Percentiles rank a stretch among this genome's conserved stretches.
These are phyloP conservation scores for Phyllachora maydis DNA, from an alignment of 2,329 filamentous ascomycete species.

Conservation along the genomic window DNA sequence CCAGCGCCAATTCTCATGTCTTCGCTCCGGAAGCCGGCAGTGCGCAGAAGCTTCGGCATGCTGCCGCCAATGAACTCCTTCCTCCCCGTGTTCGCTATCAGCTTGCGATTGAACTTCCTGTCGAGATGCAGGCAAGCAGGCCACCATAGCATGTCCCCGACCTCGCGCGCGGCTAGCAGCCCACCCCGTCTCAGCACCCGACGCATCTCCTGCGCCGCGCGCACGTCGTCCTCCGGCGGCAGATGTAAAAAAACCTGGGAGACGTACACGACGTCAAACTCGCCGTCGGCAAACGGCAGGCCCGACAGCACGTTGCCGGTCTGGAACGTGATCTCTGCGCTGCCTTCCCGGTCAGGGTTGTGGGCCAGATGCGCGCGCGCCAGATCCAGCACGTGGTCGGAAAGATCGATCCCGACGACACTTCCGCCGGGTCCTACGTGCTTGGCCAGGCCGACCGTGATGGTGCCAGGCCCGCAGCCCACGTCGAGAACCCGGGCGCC, in stretches of 20 bases:
- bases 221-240: slow-evolving; percentile 8
- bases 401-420: slow-evolving; percentile 17
- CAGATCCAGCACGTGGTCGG: slow-evolving; percentile 10
- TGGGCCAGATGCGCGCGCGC: slow-evolving; percentile 8
- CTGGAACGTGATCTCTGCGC: slow-evolving; percentile 9
- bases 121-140: too few relatives aligned
- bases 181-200: slow-evolving; percentile 21
- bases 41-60: slow-evolving; percentile 12
- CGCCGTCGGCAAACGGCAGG: slow-evolving; percentile 16
- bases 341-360: slow-evolving; percentile 4
- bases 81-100: too few relatives aligned
- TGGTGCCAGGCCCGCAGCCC: slow-evolving; percentile 26
- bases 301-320: slow-evolving; percentile 13
- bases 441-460: slow-evolving; percentile 19
- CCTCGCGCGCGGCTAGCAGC: slow-evolving; percentile 14
- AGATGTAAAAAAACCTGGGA: slow-evolving; percentile 22
- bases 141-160: slow-evolving; percentile 9
- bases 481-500: slow-evolving; percentile 20
- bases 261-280: slow-evolving; percentile 20
- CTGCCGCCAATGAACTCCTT: slow-evolving; percentile 4
- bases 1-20: slow-evolving; percentile 12
- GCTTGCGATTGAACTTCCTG: too few relatives aligned
- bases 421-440: slow-evolving; percentile 17
- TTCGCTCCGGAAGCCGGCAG: slow-evolving; percentile 11
- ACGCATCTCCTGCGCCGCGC: slow-evolving; percentile 17